Conservation (phyloP, 345 rosid species). For the Carallia brachiata region DNA sequence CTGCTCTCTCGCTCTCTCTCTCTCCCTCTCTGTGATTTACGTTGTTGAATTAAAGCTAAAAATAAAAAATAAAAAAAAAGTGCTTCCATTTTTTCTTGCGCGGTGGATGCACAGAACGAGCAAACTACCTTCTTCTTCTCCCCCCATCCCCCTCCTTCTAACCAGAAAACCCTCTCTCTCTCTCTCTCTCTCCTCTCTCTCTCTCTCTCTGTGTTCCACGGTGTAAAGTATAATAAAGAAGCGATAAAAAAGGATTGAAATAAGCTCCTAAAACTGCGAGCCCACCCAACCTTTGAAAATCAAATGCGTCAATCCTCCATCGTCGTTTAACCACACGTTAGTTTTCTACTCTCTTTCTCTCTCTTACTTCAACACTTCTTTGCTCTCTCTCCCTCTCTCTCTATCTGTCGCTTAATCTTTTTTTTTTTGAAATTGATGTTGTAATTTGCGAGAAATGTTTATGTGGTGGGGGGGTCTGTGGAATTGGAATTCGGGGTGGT, state of each 20-base stretch:
- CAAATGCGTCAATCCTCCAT: neutral
- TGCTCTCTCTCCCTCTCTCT: neutral
- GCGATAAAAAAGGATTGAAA: neutral
- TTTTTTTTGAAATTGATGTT: too few relatives aligned
- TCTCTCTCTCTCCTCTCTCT: too few relatives aligned
- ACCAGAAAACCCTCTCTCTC: neutral
- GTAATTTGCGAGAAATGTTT: too few relatives aligned
- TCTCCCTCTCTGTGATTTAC: neutral
- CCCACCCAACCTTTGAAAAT: neutral
- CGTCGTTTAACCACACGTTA: conserved; percentile 16
- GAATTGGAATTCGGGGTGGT: neutral
- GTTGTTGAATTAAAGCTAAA: too few relatives aligned
- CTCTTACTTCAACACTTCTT: conserved; percentile 1
- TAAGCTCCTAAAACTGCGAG: conserved; percentile 2
- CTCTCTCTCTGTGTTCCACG: neutral
- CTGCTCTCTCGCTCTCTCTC: neutral
- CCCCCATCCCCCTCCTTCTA: neutral
- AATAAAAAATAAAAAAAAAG: too few relatives aligned
- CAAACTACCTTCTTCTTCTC: neutral
- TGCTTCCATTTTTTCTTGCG: neutral
- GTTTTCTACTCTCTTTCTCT: neutral
- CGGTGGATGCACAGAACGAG: neutral
- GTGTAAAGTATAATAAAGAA: too few relatives aligned
- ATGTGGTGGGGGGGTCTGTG: neutral
- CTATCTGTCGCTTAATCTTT: neutral